Conservation (phyloP, 169 alveolate genomes). For the Plasmodium gonderi region DNA sequence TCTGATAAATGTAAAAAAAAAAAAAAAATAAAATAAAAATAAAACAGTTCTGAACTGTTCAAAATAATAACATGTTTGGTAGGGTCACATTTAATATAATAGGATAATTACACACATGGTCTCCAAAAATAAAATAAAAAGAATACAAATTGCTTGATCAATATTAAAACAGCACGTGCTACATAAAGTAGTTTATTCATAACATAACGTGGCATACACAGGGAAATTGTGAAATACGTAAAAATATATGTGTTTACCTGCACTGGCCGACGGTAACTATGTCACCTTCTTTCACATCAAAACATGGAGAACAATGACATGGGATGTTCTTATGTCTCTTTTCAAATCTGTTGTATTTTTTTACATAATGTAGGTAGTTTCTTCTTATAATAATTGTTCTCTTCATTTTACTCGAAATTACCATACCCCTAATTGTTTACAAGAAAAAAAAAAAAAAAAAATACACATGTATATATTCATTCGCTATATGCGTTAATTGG, state of each 20-base stretch:
- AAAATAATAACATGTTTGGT: neutral
- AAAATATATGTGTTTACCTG: slow-evolving; percentile 92
- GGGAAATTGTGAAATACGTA: neutral
- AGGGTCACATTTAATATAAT: neutral
- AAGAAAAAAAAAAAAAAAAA: slow-evolving; percentile 17
- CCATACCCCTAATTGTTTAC: slow-evolving; percentile 95
- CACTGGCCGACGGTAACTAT: slow-evolving; percentile 99
- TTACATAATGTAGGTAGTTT: slow-evolving; percentile 98
- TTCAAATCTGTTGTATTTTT: slow-evolving; percentile 98
- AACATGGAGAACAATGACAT: slow-evolving; percentile 98
- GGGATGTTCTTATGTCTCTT: slow-evolving; percentile 98
- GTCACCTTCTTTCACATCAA: slow-evolving; percentile 98
- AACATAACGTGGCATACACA: neutral
- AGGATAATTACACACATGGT: neutral
- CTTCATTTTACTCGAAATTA: slow-evolving; percentile 98
- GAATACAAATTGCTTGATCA: neutral
- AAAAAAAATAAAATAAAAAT: slow-evolving; percentile 84
- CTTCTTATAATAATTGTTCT: slow-evolving; percentile 98
- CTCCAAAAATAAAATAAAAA: neutral
- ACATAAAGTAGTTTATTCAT: neutral
- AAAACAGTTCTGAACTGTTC: neutral
- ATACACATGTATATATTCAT: slow-evolving; percentile 5
- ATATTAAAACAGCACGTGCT: neutral
- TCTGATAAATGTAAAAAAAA: slow-evolving; percentile 90
- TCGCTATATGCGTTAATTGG: neutral